A percentile compares a stretch with the other conserved stretches of the same genome.
These are phyloP conservation scores for Candida maltosa DNA, from an alignment of 805 yeast species.

Conservation along the genomic window DNA sequence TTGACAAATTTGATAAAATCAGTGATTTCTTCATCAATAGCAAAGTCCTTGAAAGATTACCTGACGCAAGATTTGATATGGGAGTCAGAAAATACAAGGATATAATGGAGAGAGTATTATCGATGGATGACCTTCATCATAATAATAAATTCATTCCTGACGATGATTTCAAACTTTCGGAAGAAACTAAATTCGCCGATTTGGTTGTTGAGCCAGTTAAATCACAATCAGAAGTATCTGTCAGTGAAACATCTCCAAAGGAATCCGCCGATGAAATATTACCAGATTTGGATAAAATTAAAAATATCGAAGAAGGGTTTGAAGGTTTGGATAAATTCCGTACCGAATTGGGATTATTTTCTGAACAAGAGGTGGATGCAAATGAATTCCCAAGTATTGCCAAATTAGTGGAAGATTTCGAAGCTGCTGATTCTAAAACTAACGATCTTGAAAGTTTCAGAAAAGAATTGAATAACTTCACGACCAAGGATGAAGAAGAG, in stretches of 20 bases:
- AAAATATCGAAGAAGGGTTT: constrained; percentile 1
- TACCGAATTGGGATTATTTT: constrained; percentile 5
- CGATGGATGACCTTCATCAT: no score
- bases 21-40: background rate
- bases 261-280: background rate
- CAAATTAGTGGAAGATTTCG: constrained; percentile 5
- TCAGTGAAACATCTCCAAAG: no score
- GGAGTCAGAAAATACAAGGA: background rate
- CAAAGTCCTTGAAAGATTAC: background rate
- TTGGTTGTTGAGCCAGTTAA: no score
- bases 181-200: no score
- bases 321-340: constrained; percentile 3
- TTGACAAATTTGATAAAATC: constrained; percentile 6
- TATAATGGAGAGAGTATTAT: no score
- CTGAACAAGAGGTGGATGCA: constrained; percentile 3
- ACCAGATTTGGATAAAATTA: constrained; percentile 3
- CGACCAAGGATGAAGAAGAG: no score
- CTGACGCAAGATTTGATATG: background rate
- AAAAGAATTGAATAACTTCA: constrained; percentile 2
- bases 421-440: constrained; percentile 3
- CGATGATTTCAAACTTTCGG: no score
- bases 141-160: no score
- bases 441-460: constrained; percentile 2
- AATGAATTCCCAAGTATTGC: constrained; percentile 6
- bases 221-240: no score